Base-by-base conservation (phyloP, 1,139 yeast genomes). In the Blastobotrys capitulatus region DNA sequence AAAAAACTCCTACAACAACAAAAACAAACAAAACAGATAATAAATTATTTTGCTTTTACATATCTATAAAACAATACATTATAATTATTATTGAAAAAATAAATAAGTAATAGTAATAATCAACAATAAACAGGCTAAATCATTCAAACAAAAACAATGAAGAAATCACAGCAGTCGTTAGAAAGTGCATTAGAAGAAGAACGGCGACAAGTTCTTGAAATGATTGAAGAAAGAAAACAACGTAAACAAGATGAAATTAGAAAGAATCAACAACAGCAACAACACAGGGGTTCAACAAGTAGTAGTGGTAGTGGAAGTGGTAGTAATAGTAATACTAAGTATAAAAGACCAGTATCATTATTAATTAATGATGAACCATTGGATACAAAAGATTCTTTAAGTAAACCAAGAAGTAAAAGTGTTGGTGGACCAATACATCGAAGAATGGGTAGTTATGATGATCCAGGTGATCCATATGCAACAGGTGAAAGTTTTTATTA, bases 121-220 rank as follows among this genome's bases (percentile, higher is more conserved):
- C 4, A 7, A 22, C 4, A 22, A 22, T 22, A 22, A 22, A 5
- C 6, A 7, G 25, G 25, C 7, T 7, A 22, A 22, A n/a, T n/a
- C n/a, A n/a, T n/a, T n/a, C n/a, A n/a, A n/a, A n/a, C n/a, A n/a
- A n/a, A n/a, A n/a, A n/a, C n/a, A n/a, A n/a, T n/a, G n/a, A n/a
- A 22, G 25, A 4, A 22, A 22, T 7, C 25, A 7, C 25, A 4
- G 7, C 74, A 74, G 77, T 74, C 78, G 6, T 56, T 75, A 27
- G 77, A 73, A 56, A 70, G 74, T 20, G 76, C 77, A 9, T 54
- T 74, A 31, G 77, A 74, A 50, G 77, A 73, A 48, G 78, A 75
- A 54, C 66, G 75, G 41, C 60, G 63, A 26, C 65, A 68, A 41
- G 69, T 74, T 47, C 60, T 73, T 18, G 66, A 66, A 50, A 61